Base-by-base conservation (phyloP, 441 rosid species). In the Jatropha podagrica region DNA sequence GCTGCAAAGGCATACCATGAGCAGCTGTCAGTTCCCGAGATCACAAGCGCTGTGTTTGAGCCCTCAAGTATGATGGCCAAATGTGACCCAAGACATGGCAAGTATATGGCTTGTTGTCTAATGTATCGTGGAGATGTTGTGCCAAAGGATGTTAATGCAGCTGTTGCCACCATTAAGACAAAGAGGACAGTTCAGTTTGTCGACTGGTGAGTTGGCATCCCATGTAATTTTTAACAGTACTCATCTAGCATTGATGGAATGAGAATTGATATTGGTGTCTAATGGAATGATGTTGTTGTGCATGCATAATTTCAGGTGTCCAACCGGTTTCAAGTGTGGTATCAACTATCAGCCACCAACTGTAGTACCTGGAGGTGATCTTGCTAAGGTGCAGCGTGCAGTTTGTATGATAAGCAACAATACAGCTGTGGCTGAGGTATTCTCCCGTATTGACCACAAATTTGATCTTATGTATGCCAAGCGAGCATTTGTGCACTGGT, bases 331-430 rank as follows among this genome's bases (percentile, higher is more conserved):
- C 83, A 91, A 91, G 78, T 93, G 98, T 5, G 96, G 98, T 41
- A 90, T 91, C 81, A 93, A 93, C 88, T 93, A 90, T 78, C 90
- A 93, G 83, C 92, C 96, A 41, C 97, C 97, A 67, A 86, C 96
- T n/a, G 92, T 91, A 71, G 98, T 93, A 32, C 96, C 95, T 0
- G 88, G 86, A 69, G 95, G 92, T 37, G 98, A 93, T 80, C 91
- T 93, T 20, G 98, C 96, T 0, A 88, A 77, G 81, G 95, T 91
- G 73, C 95, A 91, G 75, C 90, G 96, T 62, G 98, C 96, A 0
- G 96, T 91, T 58, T 93, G 96, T 74, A 93, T 93, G 98, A 91
- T 93, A 69, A 91, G 96, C 87, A 91, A 93, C 84, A 91, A 89
- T 84, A 93, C 96, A 60, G 95, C 95, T 10, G 96, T 91, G 63